phyloP scores from a whole-genome alignment of 495 filamentous ascomycete species.

The Talaromyces stipitatus region DNA sequence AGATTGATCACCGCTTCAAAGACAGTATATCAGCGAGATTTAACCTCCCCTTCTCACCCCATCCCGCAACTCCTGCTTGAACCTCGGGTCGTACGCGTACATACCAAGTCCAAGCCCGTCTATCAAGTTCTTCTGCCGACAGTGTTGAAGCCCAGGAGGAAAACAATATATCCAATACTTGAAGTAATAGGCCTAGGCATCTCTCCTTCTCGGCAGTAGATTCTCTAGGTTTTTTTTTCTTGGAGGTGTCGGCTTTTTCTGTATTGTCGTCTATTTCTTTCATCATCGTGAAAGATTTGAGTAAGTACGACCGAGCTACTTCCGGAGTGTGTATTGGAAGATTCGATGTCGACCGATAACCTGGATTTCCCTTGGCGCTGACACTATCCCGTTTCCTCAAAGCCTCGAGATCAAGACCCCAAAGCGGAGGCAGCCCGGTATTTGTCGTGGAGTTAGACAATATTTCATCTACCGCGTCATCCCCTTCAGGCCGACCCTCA shows the following conservation, averaged over 20 bases:
- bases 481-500: conserved; percentile 26
- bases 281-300: conserved; percentile 12
- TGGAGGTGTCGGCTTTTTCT: neutral
- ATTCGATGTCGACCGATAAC: conserved; percentile 23
- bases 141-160: conserved; percentile 59
- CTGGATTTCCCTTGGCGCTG: neutral
- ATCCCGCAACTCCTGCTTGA: conserved; percentile 61
- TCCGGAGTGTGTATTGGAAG: conserved; percentile 65
- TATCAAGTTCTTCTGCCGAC: conserved; percentile 55
- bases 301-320: conserved; percentile 37
- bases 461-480: conserved; percentile 5
- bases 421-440: conserved; percentile 51
- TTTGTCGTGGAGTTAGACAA: conserved; percentile 10
- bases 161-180: conserved; percentile 60
- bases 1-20: conserved; percentile 18
- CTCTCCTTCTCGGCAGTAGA: conserved; percentile 49
- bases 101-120: conserved; percentile 76
- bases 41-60: conserved; percentile 72
- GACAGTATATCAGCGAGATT: conserved; percentile 58
- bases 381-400: conserved; percentile 28
- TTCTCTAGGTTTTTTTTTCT: conserved; percentile 11
- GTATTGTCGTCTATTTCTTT: neutral
- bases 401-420: conserved; percentile 72
- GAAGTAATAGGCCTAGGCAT: conserved; percentile 58
- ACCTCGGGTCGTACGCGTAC: conserved; percentile 65